Evolutionary conservation across 2,329 filamentous ascomycete genomes (phyloP).

Genomic region (Verticillium nonalfalfae): DNA sequence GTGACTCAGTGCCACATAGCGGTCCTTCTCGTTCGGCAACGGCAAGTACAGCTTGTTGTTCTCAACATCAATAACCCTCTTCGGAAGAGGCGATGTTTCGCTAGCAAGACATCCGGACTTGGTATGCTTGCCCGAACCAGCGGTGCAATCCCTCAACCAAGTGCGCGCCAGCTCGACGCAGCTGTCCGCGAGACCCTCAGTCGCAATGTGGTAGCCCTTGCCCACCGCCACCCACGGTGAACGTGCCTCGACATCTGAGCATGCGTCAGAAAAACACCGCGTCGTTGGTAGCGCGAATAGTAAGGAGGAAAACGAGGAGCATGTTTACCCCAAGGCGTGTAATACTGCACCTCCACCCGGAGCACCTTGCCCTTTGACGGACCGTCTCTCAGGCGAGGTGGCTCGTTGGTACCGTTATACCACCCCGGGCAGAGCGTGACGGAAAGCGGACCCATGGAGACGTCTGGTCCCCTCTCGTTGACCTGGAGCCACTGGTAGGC

Average conservation of each 20-base stretch:
- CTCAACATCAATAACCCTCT: background rate
- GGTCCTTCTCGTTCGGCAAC: slow-evolving; percentile 14
- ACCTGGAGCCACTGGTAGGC: background rate
- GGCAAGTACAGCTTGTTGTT: slow-evolving; percentile 4
- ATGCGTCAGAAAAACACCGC: background rate
- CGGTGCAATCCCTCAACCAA: background rate
- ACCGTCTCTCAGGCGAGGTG: background rate
- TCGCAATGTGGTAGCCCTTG: background rate
- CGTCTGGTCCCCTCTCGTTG: background rate
- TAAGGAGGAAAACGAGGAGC: background rate
- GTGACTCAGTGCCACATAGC: slow-evolving; percentile 9
- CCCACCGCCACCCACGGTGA: background rate
- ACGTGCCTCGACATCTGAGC: background rate
- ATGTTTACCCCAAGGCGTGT: background rate
- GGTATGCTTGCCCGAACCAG: background rate
- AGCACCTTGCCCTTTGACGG: background rate
- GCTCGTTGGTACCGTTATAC: background rate
- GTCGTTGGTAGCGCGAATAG: background rate
- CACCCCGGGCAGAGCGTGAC: background rate
- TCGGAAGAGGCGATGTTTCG: background rate
- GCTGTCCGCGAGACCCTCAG: background rate
- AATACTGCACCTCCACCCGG: background rate
- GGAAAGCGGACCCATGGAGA: background rate
- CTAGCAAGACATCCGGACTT: background rate
- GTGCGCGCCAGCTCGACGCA: background rate